Evolutionary conservation across 1,139 yeast species (phyloP).

Genomic region (Sugiyamaella novakii): DNA sequence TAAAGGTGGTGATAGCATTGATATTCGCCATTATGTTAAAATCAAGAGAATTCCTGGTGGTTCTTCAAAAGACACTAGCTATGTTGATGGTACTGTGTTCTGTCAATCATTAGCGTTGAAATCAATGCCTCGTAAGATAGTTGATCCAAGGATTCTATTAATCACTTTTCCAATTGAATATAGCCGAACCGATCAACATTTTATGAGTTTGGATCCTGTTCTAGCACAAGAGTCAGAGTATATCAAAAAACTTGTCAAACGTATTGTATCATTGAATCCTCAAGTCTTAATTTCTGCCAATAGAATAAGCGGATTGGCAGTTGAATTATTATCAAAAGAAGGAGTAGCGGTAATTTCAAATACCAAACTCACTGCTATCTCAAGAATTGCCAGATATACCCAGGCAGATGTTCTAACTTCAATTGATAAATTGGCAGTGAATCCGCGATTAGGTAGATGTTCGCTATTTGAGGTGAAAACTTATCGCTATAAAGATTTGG

Average conservation of each 20-base stretch:
- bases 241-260: conserved; percentile 74
- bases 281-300: conserved; percentile 79
- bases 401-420: conserved; percentile 78
- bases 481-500: conserved; percentile 53
- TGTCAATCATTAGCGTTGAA: conserved; percentile 84
- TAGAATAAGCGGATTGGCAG: conserved; percentile 80
- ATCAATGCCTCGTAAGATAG: conserved; percentile 66
- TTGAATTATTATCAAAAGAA: conserved; percentile 69
- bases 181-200: conserved; percentile 64
- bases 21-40: conserved; percentile 84
- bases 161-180: conserved; percentile 91
- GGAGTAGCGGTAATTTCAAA: conserved; percentile 78
- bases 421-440: conserved; percentile 61
- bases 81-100: conserved; percentile 78
- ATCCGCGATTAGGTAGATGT: conserved; percentile 73
- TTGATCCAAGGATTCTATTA: conserved; percentile 73
- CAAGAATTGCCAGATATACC: conserved; percentile 76
- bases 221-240: conserved; percentile 88
- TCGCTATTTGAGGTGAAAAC: conserved; percentile 69
- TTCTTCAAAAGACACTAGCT: conserved; percentile 54
- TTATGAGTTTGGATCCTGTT: conserved; percentile 80
- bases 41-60: conserved; percentile 85
- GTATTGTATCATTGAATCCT: conserved; percentile 77
- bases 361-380: conserved; percentile 80
- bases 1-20: conserved; percentile 70